Evolutionary conservation across 805 yeast genomes (phyloP), one percentile per base, ranked within the genome.

Genomic region (Komagataella kurtzmanii): DNA sequence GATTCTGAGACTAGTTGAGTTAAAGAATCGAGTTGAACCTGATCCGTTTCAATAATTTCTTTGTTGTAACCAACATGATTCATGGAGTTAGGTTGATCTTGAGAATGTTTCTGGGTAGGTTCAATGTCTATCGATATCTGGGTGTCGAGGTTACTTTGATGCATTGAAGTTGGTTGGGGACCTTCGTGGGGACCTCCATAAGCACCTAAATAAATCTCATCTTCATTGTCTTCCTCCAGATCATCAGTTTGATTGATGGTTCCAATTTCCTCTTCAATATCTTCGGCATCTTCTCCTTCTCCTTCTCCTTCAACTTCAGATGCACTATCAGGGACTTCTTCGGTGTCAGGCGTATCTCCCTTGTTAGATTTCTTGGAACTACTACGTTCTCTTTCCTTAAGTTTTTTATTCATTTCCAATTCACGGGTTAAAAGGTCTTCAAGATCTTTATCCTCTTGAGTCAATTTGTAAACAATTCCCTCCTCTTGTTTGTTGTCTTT

Each of bases 181-280:
- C 40, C 54, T 43, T 51, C 52, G 14, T 30, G 40, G 40, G 40
- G 36, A 5, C 40, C 54, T 43, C 51, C 52, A 14, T 40, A 49
- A 18, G 46, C 56, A n/a, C 50, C 56, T 8, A 49, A 40, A n/a
- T 19, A 17, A 8, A 49, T 46, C 17, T 47, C 54, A 7, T 52
- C 54, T 17, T 55, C 61, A 6, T 61, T 60, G 17, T 63, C 70
- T 17, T 60, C 66, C 17, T 53, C 57, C 17, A 52, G 56, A 7
- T 56, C 60, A 17, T 50, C 59, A 14, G 49, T 57, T 10, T 44
- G 12, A 14, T 14, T 21, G 14, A n/a, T 24, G 17, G 46, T 40
- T 2, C 17, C 49, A 46, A 7, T 52, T 18, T 52, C 51, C 7
- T 46, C 45, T 10, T 57, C 55, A 17, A 47, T 57, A 19, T 55